These are phyloP conservation scores for Leucocoprinus sp. DNA, from an alignment of 768 basidiomycete genomes.

Conservation along the genomic window DNA sequence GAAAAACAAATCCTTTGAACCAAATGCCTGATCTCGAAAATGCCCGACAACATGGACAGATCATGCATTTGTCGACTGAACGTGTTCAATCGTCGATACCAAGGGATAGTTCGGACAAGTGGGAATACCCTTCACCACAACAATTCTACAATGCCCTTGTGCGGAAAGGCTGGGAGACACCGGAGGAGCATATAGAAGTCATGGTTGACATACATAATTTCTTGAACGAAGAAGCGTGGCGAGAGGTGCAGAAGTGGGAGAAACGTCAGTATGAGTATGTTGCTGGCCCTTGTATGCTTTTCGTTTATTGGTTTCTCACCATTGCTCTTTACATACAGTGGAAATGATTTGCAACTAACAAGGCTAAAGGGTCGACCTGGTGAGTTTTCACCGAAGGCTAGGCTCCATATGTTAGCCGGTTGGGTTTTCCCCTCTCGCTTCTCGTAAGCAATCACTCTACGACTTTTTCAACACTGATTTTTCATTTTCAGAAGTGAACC, in stretches of 20 bases:
- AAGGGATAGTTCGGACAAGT: constrained; percentile 46
- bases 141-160: constrained; percentile 98
- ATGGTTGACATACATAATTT: constrained; percentile 99
- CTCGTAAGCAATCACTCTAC: constrained; percentile 48
- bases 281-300: neutral
- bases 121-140: constrained; percentile 97
- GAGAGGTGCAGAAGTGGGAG: constrained; percentile 93
- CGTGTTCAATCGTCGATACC: constrained; percentile 84
- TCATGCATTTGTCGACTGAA: constrained; percentile 54
- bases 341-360: constrained; percentile 65
- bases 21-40: constrained; percentile 86
- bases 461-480: neutral
- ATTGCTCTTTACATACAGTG: constrained; percentile 29
- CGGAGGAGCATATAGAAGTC: constrained; percentile 89
- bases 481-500: constrained; percentile 60
- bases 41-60: constrained; percentile 49
- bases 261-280: constrained; percentile 54
- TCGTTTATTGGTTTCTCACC: constrained; percentile 1
- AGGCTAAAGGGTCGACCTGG: constrained; percentile 88
- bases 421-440: constrained; percentile 85
- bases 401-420: constrained; percentile 78
- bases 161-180: constrained; percentile 95
- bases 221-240: constrained; percentile 94
- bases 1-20: constrained; percentile 61
- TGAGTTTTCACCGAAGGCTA: constrained; percentile 90